Conservation (phyloP, 768 basidiomycete genomes). For the Pulveroboletus frians region DNA sequence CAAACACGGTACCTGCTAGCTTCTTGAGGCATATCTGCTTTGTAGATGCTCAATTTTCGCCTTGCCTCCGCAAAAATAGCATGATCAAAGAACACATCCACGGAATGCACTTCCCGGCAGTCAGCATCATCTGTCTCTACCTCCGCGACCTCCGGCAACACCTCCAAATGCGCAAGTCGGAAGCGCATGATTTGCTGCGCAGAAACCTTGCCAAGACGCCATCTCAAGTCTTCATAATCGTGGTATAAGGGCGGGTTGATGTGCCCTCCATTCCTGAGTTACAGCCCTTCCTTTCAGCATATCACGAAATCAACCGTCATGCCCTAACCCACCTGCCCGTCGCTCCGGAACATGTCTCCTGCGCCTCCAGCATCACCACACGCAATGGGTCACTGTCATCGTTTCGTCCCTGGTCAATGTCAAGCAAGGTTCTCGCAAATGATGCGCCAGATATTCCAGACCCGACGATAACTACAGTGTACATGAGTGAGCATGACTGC, state of each 20-base stretch:
- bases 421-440: constrained; percentile 37
- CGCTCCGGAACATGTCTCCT: constrained; percentile 52
- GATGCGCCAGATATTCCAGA: constrained; percentile 49
- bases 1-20: constrained; percentile 25
- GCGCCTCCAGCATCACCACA: constrained; percentile 58
- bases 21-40: constrained; percentile 48
- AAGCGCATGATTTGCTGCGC: constrained; percentile 40
- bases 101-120: constrained; percentile 30
- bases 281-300: not conserved
- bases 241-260: constrained; percentile 45
- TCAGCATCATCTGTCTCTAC: constrained; percentile 25
- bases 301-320: not conserved
- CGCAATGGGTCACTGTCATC: constrained; percentile 17
- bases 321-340: constrained; percentile 40
- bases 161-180: constrained; percentile 34
- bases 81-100: constrained; percentile 33
- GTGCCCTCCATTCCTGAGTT: constrained; percentile 45
- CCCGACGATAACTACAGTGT: constrained; percentile 42
- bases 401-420: constrained; percentile 21
- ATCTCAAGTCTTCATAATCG: constrained; percentile 39
- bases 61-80: constrained; percentile 36
- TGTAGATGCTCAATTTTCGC: constrained; percentile 40
- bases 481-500: not conserved
- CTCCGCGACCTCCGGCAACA: constrained; percentile 28
- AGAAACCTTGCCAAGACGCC: constrained; percentile 32